Evolutionary conservation across 2,329 filamentous ascomycete species (phyloP).

Genomic region (Taxawa tesnikishii): DNA sequence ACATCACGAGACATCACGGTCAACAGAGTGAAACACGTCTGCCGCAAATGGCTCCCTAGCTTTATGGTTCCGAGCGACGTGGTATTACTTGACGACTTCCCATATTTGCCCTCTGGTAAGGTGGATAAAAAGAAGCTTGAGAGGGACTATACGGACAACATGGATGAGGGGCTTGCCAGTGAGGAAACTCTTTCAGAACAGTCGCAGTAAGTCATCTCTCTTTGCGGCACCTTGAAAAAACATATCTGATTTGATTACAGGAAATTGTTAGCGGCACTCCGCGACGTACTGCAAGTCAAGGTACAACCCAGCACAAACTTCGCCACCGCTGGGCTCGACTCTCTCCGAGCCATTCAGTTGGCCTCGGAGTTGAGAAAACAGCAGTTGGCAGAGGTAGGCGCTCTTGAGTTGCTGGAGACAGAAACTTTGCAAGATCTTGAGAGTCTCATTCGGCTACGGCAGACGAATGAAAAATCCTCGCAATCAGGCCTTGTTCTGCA

Average conservation of each 20-base stretch:
- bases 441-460: not conserved
- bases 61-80: conserved; percentile 78
- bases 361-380: conserved; percentile 49
- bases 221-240: too few species aligned
- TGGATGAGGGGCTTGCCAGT: conserved; percentile 10
- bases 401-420: conserved; percentile 49
- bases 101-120: conserved; percentile 72
- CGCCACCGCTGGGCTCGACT: conserved; percentile 50
- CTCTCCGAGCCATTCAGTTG: conserved; percentile 49
- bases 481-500: not conserved
- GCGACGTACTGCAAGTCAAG: conserved; percentile 9
- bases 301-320: conserved; percentile 29
- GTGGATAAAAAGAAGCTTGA: conserved; percentile 38
- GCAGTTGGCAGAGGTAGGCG: conserved; percentile 41
- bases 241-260: too few species aligned
- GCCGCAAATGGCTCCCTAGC: conserved; percentile 61
- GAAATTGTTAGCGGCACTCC: conserved; percentile 16
- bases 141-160: conserved; percentile 44
- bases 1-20: conserved; percentile 28
- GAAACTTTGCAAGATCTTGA: conserved; percentile 28
- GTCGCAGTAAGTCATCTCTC: too few species aligned
- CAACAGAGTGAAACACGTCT: conserved; percentile 42
- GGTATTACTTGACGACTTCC: conserved; percentile 51
- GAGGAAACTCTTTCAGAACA: not conserved
- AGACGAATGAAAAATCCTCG: not conserved